phyloP scores from a whole-genome alignment of 148 eudicot genomes.

The Talinum fruticosum region DNA sequence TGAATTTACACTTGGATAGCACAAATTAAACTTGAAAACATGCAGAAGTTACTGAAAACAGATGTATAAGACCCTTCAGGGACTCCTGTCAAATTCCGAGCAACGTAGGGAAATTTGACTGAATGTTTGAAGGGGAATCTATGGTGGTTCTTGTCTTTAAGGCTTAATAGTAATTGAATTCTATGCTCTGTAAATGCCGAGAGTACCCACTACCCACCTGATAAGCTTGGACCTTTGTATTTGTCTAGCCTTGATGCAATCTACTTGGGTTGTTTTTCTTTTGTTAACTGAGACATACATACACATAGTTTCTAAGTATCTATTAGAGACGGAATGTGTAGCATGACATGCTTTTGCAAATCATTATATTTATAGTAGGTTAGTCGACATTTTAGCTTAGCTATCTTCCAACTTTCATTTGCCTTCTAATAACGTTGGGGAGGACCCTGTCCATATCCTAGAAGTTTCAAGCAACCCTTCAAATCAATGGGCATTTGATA shows the following conservation, averaged over 20 bases:
- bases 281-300: not conserved
- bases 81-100: not conserved
- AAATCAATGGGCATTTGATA: too few species aligned
- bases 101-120: not conserved
- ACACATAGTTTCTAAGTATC: not conserved
- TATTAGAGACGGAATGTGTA: not conserved
- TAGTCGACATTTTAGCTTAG: not conserved
- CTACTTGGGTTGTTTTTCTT: conserved; percentile 10
- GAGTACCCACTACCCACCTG: not conserved
- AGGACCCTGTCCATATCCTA: not conserved
- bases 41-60: not conserved
- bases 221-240: too few species aligned
- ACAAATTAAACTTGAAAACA: not conserved
- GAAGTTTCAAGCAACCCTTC: too few species aligned
- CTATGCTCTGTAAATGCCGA: not conserved
- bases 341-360: too few species aligned
- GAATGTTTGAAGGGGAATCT: not conserved
- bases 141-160: not conserved
- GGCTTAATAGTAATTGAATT: not conserved
- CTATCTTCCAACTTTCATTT: not conserved
- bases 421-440: not conserved
- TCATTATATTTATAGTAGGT: not conserved
- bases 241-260: not conserved
- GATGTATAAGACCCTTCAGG: not conserved
- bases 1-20: not conserved